Evolutionary conservation across 1,284 basidiomycete species (phyloP).

Genomic region (Erythrobasidium hasegawianum): DNA sequence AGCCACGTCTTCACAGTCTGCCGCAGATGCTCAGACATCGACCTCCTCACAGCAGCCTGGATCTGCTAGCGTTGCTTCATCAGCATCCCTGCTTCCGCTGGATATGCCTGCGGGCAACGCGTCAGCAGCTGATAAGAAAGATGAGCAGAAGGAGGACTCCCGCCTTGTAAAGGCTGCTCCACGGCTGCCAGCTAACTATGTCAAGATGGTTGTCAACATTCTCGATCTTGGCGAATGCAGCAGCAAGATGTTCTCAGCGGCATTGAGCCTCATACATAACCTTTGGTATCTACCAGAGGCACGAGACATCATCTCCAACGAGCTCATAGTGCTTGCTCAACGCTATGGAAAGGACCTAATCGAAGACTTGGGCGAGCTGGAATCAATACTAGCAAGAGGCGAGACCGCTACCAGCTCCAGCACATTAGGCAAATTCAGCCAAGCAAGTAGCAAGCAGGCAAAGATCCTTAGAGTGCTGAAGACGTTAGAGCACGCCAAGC

Average conservation of each 20-base stretch:
- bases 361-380: slow-evolving; percentile 71
- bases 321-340: slow-evolving; percentile 76
- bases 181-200: slow-evolving; percentile 70
- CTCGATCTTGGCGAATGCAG: slow-evolving; percentile 90
- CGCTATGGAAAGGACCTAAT: slow-evolving; percentile 73
- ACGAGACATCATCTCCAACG: slow-evolving; percentile 77
- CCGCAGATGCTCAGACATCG: background rate
- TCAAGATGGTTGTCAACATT: slow-evolving; percentile 88
- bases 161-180: slow-evolving; percentile 56
- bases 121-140: slow-evolving; percentile 12
- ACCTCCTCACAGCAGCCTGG: background rate
- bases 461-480: slow-evolving; percentile 88
- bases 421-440: slow-evolving; percentile 67
- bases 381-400: slow-evolving; percentile 54
- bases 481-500: slow-evolving; percentile 64
- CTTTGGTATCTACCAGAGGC: slow-evolving; percentile 80
- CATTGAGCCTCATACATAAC: slow-evolving; percentile 81
- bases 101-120: slow-evolving; percentile 6
- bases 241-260: slow-evolving; percentile 87
- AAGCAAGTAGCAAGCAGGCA: slow-evolving; percentile 85
- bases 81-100: no score
- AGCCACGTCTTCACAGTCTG: slow-evolving; percentile 12
- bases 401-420: slow-evolving; percentile 51
- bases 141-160: background rate
- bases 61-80: background rate